Evolutionary conservation across 2,329 filamentous ascomycete genomes (phyloP).

Genomic region (Arthrobotrys entomopaga): DNA sequence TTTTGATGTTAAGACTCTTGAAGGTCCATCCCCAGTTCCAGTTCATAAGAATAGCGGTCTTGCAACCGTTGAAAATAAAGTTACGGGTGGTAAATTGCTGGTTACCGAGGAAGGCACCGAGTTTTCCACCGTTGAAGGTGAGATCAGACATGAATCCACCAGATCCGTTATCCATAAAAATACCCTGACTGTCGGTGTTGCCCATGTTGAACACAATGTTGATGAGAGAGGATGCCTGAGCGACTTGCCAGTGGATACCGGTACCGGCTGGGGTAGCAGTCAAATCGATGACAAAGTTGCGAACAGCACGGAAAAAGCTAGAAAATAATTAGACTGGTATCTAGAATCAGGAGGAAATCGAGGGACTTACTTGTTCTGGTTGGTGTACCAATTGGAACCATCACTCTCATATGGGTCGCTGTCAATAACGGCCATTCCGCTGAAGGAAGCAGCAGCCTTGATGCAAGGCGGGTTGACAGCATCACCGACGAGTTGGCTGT

Average conservation of each 20-base stretch:
- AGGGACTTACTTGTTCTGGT: conserved; percentile 67
- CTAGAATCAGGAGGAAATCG: neutral
- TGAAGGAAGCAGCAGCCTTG: conserved; percentile 76
- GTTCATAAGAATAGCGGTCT: conserved; percentile 86
- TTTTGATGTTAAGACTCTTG: conserved; percentile 78
- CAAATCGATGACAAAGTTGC: conserved; percentile 82
- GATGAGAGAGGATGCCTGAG: conserved; percentile 71
- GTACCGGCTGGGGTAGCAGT: conserved; percentile 65
- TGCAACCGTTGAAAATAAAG: conserved; percentile 80
- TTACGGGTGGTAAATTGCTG: conserved; percentile 90
- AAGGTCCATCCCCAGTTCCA: conserved; percentile 92
- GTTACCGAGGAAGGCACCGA: conserved; percentile 81
- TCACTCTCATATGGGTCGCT: conserved; percentile 77
- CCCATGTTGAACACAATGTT: conserved; percentile 69
- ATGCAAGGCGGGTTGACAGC: conserved; percentile 76
- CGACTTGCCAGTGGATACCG: conserved; percentile 75
- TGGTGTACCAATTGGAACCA: conserved; percentile 79
- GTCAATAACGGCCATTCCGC: conserved; percentile 89
- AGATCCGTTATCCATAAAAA: conserved; percentile 72
- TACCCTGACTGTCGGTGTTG: conserved; percentile 62
- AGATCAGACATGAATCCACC: conserved; percentile 86
- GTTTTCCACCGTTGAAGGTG: conserved; percentile 81
- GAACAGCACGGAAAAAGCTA: conserved; percentile 84
- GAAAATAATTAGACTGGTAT: conserved; percentile 6
- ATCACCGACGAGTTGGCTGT: conserved; percentile 92